Base-by-base conservation (phyloP, 345 rosid species). In the Populus simonii region DNA sequence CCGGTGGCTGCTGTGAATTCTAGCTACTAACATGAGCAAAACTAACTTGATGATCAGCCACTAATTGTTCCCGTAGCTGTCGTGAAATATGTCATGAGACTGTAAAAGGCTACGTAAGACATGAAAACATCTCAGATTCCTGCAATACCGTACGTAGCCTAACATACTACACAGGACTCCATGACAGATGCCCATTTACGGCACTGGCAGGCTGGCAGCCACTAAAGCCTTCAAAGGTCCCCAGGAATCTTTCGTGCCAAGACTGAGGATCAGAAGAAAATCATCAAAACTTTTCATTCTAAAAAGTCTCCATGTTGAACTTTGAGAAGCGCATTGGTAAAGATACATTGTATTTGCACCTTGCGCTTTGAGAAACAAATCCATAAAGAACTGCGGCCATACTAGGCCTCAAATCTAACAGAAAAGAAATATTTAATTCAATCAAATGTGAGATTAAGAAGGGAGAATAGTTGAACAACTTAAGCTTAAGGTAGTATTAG, bases 201-300 rank as follows among this genome's bases (percentile, higher is more conserved):
- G 85, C 88, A 79, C 90, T 91, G 36, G 98, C 93, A 72, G 86
- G 78, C 90, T 91, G 36, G 98, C 93, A 72, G 86, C 89, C 15
- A 31, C 33, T 31, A 31, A 31, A 2, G 33, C 33, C 86, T 92
- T 96, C 81, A 96, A 66, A 74, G 98, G 98, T 66, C 96, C 96
- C 94, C 93, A 92, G 29, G 97, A 92, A 74, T 96, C 98, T 89
- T 92, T 93, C 97, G 93, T 92, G 77, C 98, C 99, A 63, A 96
- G 97, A 78, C 99, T 92, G 91, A 10, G 39, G 39, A 15, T 47
- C 53, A 47, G 53, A 47, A 47, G 53, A 47, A 47, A 47, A 4
- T 17, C 53, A 47, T 47, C 53, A 47, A 47, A 4, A 15, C 1
- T 36, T 47, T 3, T 47, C 18, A 47, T 13, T 47, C 20, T 47